A percentile compares a stretch with the other conserved stretches of the same genome.
phyloP scores from a whole-genome alignment of 164 flowering plant species.

The Tetracentron sinense region DNA sequence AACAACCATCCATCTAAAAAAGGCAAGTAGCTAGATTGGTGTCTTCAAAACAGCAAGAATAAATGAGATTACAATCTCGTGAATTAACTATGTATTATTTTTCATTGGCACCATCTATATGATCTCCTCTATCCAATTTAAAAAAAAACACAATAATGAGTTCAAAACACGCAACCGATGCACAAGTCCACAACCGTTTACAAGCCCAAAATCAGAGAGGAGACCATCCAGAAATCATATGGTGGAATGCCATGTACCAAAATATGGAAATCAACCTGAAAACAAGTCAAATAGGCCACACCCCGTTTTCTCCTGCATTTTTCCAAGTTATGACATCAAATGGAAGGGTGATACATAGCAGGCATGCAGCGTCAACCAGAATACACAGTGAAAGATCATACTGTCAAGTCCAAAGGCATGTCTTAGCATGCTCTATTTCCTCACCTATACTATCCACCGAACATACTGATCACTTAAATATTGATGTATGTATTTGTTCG shows the following conservation, averaged over 20 bases:
- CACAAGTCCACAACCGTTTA: constrained; percentile 10
- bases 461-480: too few species aligned
- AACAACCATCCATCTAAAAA: too few species aligned
- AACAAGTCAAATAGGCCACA: constrained; percentile 2
- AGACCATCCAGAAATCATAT: constrained; percentile 1
- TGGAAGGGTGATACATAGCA: background rate
- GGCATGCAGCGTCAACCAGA: background rate
- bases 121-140: background rate
- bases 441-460: too few species aligned
- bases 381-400: background rate
- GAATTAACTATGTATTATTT: background rate
- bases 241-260: constrained; percentile 25
- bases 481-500: too few species aligned
- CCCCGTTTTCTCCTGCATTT: constrained; percentile 39
- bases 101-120: background rate
- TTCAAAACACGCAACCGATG: constrained; percentile 2
- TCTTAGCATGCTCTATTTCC: too few species aligned
- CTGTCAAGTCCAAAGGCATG: too few species aligned
- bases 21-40: too few species aligned
- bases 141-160: background rate
- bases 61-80: background rate
- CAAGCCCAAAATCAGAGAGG: background rate
- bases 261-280: constrained; percentile 21
- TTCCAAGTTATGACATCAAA: background rate
- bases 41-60: too few species aligned